These are phyloP conservation scores for Sugiyamaella novakii DNA, from an alignment of 1,139 yeast species.

Conservation along the genomic window DNA sequence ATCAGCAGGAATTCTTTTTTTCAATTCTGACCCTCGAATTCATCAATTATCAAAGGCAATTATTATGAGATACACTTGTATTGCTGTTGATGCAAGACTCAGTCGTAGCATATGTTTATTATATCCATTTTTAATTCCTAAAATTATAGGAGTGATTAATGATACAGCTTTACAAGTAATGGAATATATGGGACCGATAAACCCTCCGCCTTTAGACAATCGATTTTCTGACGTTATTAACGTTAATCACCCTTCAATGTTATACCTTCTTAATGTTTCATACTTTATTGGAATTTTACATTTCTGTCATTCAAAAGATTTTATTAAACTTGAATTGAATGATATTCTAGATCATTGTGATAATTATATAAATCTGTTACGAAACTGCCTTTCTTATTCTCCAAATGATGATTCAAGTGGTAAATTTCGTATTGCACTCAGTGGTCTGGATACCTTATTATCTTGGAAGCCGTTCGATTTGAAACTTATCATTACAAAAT, in stretches of 20 bases:
- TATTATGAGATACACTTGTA: constrained; percentile 7
- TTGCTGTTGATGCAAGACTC: neutral
- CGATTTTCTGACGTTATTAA: constrained; percentile 4
- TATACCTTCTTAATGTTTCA: constrained; percentile 8
- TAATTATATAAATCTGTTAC: constrained; percentile 4
- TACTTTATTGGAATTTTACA: constrained; percentile 11
- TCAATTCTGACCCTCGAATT: neutral
- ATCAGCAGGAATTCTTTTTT: neutral
- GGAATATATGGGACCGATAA: constrained; percentile 11
- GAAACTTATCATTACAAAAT: constrained; percentile 2
- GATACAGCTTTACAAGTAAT: constrained; percentile 11
- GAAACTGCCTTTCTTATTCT: constrained; percentile 8
- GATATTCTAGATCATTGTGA: constrained; percentile 12
- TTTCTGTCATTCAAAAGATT: constrained; percentile 1
- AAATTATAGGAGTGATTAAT: neutral
- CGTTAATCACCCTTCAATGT: constrained; percentile 8
- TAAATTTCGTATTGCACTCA: constrained; percentile 11
- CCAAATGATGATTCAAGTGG: constrained; percentile 8
- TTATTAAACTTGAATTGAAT: constrained; percentile 1
- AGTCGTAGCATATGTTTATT: neutral
- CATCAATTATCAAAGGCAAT: constrained; percentile 5
- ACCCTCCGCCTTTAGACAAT: neutral
- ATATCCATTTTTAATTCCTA: constrained; percentile 2
- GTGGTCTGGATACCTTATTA: constrained; percentile 3
- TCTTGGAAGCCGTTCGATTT: constrained; percentile 11